A percentile compares a stretch with the other conserved stretches of the same genome.
These are phyloP conservation scores for Vitis vinifera DNA, from an alignment of 164 flowering plant genomes.

Conservation along the genomic window ASM3070453v1 NC_081812.1:22993501-22994000, in stretches of 20 bases:
- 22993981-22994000: no score
- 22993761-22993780: conserved; percentile 28
- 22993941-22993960: neutral
- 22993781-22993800: conserved; percentile 5
- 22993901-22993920: conserved; percentile 27
- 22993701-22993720: conserved; percentile 26
- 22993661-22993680: no score
- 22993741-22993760: conserved; percentile 1
- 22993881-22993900: neutral
- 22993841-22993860: conserved; percentile 6
- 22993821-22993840: conserved; percentile 17
- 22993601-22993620: no score
- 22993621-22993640: no score
- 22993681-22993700: conserved; percentile 5
- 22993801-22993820: conserved; percentile 3
- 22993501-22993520: no score
- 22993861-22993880: conserved; percentile 21
- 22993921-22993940: conserved; percentile 18
- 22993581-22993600: no score
- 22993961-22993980: neutral
- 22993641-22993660: no score
- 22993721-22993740: conserved; percentile 18
- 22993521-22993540: no score
- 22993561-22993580: no score
- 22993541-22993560: no score